Evolutionary conservation across 2,329 filamentous ascomycete genomes (phyloP).

Genomic region (Fusarium pseudograminearum): DNA sequence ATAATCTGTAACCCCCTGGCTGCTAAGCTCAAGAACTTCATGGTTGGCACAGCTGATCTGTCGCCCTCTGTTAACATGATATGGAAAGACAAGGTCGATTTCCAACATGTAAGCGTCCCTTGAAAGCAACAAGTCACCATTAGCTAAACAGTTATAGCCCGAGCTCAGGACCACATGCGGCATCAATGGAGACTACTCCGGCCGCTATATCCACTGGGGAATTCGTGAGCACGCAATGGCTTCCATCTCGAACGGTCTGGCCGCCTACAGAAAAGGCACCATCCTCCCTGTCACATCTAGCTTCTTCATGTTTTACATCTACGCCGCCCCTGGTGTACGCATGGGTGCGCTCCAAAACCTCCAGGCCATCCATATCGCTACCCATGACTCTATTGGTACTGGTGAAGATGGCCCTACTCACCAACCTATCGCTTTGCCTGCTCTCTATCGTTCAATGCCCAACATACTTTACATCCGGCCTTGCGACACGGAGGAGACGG

Average conservation of each 20-base stretch:
- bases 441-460: slow-evolving; percentile 72
- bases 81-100: slow-evolving; percentile 64
- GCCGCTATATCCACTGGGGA: slow-evolving; percentile 70
- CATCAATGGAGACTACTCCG: slow-evolving; percentile 65
- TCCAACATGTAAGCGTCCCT: slow-evolving; percentile 55
- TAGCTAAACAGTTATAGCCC: slow-evolving; percentile 45
- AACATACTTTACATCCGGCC: slow-evolving; percentile 72
- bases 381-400: slow-evolving; percentile 70
- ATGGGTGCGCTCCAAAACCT: slow-evolving; percentile 70
- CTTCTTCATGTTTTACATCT: slow-evolving; percentile 74
- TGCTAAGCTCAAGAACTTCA: slow-evolving; percentile 59
- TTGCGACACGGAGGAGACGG: slow-evolving; percentile 68
- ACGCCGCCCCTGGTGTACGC: slow-evolving; percentile 68
- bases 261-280: slow-evolving; percentile 66
- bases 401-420: slow-evolving; percentile 73
- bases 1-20: slow-evolving; percentile 65
- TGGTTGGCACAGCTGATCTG: slow-evolving; percentile 67
- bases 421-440: slow-evolving; percentile 69
- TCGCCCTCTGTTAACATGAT: slow-evolving; percentile 67
- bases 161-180: slow-evolving; percentile 57
- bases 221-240: slow-evolving; percentile 73
- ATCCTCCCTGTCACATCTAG: slow-evolving; percentile 69
- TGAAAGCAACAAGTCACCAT: neutral
- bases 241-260: slow-evolving; percentile 68
- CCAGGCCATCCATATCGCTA: slow-evolving; percentile 69